phyloP scores from a whole-genome alignment of 2,329 filamentous ascomycete species.

The Leptographium flavum region DNA sequence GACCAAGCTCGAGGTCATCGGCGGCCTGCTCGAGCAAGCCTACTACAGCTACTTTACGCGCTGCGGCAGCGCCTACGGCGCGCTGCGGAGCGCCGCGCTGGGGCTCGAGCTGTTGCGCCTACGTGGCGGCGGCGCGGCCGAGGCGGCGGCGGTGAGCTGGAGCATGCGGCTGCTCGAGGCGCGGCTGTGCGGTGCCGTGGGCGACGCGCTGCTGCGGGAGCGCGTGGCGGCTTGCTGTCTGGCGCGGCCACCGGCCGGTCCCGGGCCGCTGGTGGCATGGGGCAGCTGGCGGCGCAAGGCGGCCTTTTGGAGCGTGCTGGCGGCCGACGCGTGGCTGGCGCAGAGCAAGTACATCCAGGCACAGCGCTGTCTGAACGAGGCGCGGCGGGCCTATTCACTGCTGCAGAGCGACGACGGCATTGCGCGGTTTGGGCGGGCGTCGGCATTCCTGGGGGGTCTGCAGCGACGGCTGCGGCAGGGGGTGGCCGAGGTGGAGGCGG shows the following conservation, averaged over 20 bases:
- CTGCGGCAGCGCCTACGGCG: constrained; percentile 65
- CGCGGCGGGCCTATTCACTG: constrained; percentile 38
- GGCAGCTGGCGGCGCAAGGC: constrained; percentile 70
- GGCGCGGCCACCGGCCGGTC: constrained; percentile 45
- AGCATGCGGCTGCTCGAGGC: constrained; percentile 64
- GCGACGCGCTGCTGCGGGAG: constrained; percentile 74
- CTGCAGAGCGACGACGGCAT: constrained; percentile 37
- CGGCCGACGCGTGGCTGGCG: constrained; percentile 70
- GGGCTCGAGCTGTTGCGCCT: constrained; percentile 69
- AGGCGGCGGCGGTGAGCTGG: constrained; percentile 83
- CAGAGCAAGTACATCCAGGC: constrained; percentile 67
- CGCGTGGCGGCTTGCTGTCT: constrained; percentile 74
- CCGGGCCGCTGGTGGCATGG: constrained; percentile 31
- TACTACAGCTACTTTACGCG: constrained; percentile 86
- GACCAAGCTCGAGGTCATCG: constrained; percentile 64
- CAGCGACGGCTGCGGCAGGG: constrained; percentile 34
- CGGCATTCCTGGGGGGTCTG: constrained; percentile 36
- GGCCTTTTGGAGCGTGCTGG: constrained; percentile 75
- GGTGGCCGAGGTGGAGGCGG: constrained; percentile 11
- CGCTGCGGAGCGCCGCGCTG: constrained; percentile 62
- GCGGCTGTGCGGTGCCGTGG: constrained; percentile 57
- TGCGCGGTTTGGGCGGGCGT: constrained; percentile 33
- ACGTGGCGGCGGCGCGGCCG: constrained; percentile 61
- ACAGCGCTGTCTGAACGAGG: constrained; percentile 61
- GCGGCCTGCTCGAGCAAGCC: constrained; percentile 78